phyloP scores from a whole-genome alignment of 1,284 basidiomycete species.

The Earliella scabrosa region DNA sequence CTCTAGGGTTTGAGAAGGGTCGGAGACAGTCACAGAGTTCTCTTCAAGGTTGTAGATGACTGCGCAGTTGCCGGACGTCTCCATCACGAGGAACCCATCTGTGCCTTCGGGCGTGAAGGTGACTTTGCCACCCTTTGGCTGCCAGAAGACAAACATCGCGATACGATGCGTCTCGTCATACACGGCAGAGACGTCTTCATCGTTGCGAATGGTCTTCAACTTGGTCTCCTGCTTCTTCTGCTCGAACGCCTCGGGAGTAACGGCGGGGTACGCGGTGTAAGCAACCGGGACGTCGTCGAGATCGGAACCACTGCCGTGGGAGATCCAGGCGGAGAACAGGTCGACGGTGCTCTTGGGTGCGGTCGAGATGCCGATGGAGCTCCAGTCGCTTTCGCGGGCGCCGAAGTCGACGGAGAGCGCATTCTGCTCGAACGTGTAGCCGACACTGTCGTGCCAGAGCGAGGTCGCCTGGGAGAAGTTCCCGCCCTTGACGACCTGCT shows the following conservation, averaged over 20 bases:
- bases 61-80: slow-evolving; percentile 43
- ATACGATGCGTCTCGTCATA: slow-evolving; percentile 35
- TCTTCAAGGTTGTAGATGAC: slow-evolving; percentile 48
- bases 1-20: slow-evolving; percentile 52
- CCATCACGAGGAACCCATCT: slow-evolving; percentile 42
- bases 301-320: slow-evolving; percentile 41
- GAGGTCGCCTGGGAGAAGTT: slow-evolving; percentile 43
- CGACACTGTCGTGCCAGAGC: slow-evolving; percentile 62
- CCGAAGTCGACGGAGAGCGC: slow-evolving; percentile 53
- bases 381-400: slow-evolving; percentile 60
- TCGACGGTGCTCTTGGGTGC: slow-evolving; percentile 55
- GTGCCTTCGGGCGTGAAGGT: slow-evolving; percentile 17
- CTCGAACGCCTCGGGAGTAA: slow-evolving; percentile 38
- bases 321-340: slow-evolving; percentile 65
- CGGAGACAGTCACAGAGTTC: slow-evolving; percentile 55
- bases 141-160: slow-evolving; percentile 42
- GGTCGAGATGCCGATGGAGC: slow-evolving; percentile 62
- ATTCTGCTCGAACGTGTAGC: slow-evolving; percentile 47
- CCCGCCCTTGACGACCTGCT: slow-evolving; percentile 19
- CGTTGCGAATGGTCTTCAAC: slow-evolving; percentile 44
- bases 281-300: slow-evolving; percentile 38
- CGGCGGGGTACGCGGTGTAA: slow-evolving; percentile 61
- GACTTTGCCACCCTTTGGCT: slow-evolving; percentile 31
- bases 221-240: slow-evolving; percentile 26
- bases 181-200: slow-evolving; percentile 38